A percentile compares a stretch with the other conserved stretches of the same genome.
Conservation (phyloP, 768 basidiomycete genomes). For the Trametes coccinea region DNA sequence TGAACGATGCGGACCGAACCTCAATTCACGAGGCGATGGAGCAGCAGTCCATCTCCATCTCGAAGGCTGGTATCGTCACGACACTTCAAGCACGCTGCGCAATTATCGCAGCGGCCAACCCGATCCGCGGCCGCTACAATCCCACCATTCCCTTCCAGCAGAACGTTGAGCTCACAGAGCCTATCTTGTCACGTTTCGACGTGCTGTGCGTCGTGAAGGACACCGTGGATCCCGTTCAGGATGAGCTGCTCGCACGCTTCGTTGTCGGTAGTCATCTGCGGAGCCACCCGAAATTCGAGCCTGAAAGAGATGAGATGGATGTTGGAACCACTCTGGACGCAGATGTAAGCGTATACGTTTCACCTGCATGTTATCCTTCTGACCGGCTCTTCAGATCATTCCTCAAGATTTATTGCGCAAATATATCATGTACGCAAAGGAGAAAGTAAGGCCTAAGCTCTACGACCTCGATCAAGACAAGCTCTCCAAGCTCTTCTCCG, state of each 20-base stretch:
- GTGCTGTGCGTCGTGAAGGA: conserved; percentile 98
- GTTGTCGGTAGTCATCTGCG: conserved; percentile 97
- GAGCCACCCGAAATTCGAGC: conserved; percentile 91
- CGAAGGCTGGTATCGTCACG: conserved; percentile 99
- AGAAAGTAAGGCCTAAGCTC: conserved; percentile 89
- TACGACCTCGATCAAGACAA: conserved; percentile 97
- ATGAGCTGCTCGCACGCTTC: conserved; percentile 93
- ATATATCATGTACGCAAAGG: conserved; percentile 98
- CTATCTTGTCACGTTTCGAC: conserved; percentile 97
- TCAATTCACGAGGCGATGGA: conserved; percentile 99
- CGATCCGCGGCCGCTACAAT: conserved; percentile 95
- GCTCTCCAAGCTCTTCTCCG: conserved; percentile 88
- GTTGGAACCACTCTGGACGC: conserved; percentile 88
- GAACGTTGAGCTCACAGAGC: conserved; percentile 98
- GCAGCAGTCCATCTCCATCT: conserved; percentile 98
- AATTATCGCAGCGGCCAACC: conserved; percentile 97
- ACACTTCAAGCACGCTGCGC: conserved; percentile 96
- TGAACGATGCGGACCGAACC: conserved; percentile 98
- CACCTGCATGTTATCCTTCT: conserved; percentile 1
- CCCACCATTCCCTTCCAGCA: conserved; percentile 98
- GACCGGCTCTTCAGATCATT: conserved; percentile 64
- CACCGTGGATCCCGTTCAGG: conserved; percentile 93
- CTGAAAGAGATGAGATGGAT: conserved; percentile 86
- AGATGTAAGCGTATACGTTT: conserved; percentile 61
- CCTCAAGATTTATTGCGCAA: conserved; percentile 95